Conservation (phyloP, 306 rosid genomes). For the Amphicarpaea edgeworthii region DNA sequence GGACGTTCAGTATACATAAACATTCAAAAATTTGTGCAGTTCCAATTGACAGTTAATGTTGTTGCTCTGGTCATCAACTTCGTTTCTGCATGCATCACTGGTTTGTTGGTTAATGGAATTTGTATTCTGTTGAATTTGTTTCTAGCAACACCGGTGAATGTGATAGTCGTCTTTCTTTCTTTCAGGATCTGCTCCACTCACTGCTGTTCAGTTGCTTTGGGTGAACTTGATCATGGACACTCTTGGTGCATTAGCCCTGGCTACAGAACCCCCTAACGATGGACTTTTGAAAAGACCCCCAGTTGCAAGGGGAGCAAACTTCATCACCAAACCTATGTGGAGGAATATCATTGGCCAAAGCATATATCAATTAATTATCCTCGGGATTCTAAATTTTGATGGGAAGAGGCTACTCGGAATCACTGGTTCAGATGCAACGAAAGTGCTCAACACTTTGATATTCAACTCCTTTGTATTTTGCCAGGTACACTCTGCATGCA, state of each 20-base stretch:
- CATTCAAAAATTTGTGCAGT: constrained; percentile 97
- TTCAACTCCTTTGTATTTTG: constrained; percentile 95
- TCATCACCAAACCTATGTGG: constrained; percentile 95
- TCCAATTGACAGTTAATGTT: constrained; percentile 91
- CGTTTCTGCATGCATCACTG: constrained; percentile 89
- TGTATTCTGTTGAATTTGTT: constrained; percentile 19
- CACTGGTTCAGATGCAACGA: constrained; percentile 70
- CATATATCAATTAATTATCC: constrained; percentile 79
- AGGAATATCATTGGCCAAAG: constrained; percentile 96
- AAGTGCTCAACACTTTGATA: constrained; percentile 77
- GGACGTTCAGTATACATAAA: constrained; percentile 96
- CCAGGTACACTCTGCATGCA: constrained; percentile 63
- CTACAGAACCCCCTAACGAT: constrained; percentile 95
- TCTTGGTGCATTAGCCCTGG: constrained; percentile 95
- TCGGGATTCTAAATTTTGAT: constrained; percentile 65
- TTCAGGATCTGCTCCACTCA: constrained; percentile 96
- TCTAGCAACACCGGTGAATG: constrained; percentile 24
- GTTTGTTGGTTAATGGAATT: constrained; percentile 51
- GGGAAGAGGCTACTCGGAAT: constrained; percentile 76
- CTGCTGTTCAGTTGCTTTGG: constrained; percentile 98
- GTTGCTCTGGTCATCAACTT: constrained; percentile 91
- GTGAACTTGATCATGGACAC: constrained; percentile 99
- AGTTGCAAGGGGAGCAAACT: constrained; percentile 69
- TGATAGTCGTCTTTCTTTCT: constrained; percentile 19
- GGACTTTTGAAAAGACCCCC: constrained; percentile 80